Evolutionary conservation across 805 yeast genomes (phyloP).

Genomic region (Tetrapisispora pingtungensis): DNA sequence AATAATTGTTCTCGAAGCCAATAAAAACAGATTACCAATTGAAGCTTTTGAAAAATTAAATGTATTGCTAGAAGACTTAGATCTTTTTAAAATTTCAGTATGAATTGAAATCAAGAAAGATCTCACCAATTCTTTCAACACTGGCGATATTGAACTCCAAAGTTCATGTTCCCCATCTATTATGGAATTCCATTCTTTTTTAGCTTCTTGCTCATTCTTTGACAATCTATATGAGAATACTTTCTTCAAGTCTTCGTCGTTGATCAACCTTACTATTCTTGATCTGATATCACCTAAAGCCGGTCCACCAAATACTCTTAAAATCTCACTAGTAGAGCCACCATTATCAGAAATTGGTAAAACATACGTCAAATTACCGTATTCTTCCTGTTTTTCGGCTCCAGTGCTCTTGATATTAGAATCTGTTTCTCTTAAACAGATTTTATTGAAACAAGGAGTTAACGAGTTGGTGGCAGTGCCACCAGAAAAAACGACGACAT

Average conservation of each 20-base stretch:
- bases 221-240: conserved; percentile 26
- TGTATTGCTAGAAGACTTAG: conserved; percentile 29
- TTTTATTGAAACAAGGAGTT: conserved; percentile 44
- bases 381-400: conserved; percentile 1
- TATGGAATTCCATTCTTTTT: conserved; percentile 60
- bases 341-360: conserved; percentile 89
- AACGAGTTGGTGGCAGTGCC: conserved; percentile 84
- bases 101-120: conserved; percentile 73
- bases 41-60: conserved; percentile 72
- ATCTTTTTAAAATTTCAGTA: conserved; percentile 60
- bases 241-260: conserved; percentile 35
- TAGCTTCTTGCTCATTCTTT: conserved; percentile 37
- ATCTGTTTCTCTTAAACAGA: conserved; percentile 26
- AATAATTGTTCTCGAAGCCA: conserved; percentile 71
- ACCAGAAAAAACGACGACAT: conserved; percentile 49
- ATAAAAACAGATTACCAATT: conserved; percentile 72
- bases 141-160: conserved; percentile 44
- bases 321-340: conserved; percentile 84
- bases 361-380: conserved; percentile 35
- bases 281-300: conserved; percentile 91
- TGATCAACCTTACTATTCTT: conserved; percentile 63
- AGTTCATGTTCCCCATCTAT: conserved; percentile 69
- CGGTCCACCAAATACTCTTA: conserved; percentile 84
- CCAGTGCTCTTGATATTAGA: background rate
- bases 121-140: conserved; percentile 60